Evolutionary conservation across 2,329 filamentous ascomycete species (phyloP), one percentile per base, ranked within the genome.

Genomic region (Fusarium xyrophilum): DNA sequence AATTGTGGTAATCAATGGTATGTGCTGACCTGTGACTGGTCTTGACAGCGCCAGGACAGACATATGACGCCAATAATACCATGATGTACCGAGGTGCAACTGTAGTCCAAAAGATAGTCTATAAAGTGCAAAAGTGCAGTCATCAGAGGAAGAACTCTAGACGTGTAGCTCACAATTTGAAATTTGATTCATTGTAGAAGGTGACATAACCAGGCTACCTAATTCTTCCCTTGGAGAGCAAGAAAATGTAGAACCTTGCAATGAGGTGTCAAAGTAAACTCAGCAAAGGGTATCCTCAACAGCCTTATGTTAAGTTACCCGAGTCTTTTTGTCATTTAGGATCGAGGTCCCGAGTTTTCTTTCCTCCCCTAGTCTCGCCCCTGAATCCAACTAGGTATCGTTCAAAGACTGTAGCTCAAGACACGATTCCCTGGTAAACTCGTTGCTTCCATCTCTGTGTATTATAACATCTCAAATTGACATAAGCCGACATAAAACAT

Each of bases 121-220:
- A n/a, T n/a, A n/a, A n/a, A n/a, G n/a, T n/a, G n/a, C n/a, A n/a
- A n/a, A n/a, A n/a, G n/a, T n/a, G n/a, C n/a, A n/a, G 5, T 17
- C n/a, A 30, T 21, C 0, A 17, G 7, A 47, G 5, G n/a, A 30
- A 21, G 14, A 17, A 5, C 14, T 13, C 1, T 30, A 9, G 15
- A 12, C n/a, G 7, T 30, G 7, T 17, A 23, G n/a, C 43, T 13
- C 6, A 9, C 1, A 30, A 30, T 9, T 9, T 21, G 7, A 21
- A 21, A 6, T 8, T 12, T 28, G 19, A 46, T 21, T 46, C 1
- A 11, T 21, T 28, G 13, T 21, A 21, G 3, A 30, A 32, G 10
- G 27, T 21, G n/a, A 13, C 10, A 21, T 2, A 21, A 21, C 23
- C 11, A 17, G 14, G 14, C 6, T 30, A 17, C n/a, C n/a, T n/a